Evolutionary conservation across 805 yeast species (phyloP).

Genomic region (Wickerhamomyces alni): DNA sequence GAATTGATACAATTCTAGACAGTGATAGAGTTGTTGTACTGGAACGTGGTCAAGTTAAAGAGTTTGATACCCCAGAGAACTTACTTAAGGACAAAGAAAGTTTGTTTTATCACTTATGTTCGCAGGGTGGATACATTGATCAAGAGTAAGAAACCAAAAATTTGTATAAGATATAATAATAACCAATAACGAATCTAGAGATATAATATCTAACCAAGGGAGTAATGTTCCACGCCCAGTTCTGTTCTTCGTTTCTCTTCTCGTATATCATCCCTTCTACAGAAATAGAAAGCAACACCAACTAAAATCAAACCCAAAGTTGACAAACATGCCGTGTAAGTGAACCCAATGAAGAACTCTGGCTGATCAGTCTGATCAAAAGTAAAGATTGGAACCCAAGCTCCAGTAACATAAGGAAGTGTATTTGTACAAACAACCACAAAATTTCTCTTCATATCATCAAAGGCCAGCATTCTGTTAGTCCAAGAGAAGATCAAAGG

Average conservation of each 20-base stretch:
- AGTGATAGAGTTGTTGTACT: conserved; percentile 74
- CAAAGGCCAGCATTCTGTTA: conserved; percentile 34
- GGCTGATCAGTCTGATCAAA: conserved; percentile 34
- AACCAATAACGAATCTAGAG: too few species aligned
- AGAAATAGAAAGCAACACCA: conserved; percentile 17
- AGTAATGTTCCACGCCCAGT: background rate
- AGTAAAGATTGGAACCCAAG: conserved; percentile 36
- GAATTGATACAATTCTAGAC: conserved; percentile 78
- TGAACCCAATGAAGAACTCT: conserved; percentile 30
- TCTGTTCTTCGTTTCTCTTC: conserved; percentile 1
- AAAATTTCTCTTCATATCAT: conserved; percentile 27
- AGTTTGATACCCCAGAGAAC: conserved; percentile 64
- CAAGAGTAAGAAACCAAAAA: conserved; percentile 6
- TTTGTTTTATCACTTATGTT: conserved; percentile 49
- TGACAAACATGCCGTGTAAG: conserved; percentile 30
- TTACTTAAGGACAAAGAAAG: conserved; percentile 38
- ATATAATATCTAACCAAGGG: background rate
- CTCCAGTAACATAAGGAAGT: conserved; percentile 34
- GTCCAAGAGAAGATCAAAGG: conserved; percentile 55
- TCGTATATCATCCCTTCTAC: conserved; percentile 17
- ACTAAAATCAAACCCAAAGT: conserved; percentile 28
- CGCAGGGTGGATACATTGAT: conserved; percentile 38
- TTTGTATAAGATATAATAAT: too few species aligned
- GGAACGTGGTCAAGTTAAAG: conserved; percentile 67
- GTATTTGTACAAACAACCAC: conserved; percentile 36